These are phyloP conservation scores for Solanum appendiculatum DNA, from an alignment of 257 asterid genomes.

Conservation along the genomic window DNA sequence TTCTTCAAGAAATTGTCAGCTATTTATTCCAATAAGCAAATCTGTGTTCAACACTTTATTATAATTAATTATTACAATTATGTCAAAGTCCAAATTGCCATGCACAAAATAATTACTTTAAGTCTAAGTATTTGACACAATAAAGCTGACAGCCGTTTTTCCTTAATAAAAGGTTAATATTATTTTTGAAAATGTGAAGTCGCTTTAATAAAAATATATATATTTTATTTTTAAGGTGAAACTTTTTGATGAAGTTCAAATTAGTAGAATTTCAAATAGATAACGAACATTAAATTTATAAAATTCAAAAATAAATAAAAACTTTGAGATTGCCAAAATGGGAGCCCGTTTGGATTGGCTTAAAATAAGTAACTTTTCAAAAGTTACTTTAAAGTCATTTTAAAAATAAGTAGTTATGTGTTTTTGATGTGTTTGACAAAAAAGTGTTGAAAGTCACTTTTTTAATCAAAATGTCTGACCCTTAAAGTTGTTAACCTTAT, in stretches of 20 bases:
- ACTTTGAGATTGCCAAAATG: not conserved
- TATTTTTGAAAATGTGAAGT: too few species aligned
- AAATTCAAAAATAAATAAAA: too few species aligned
- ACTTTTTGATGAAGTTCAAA: rapidly evolving
- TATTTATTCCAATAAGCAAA: not conserved
- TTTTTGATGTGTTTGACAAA: too few species aligned
- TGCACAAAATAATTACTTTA: not conserved
- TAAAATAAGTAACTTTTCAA: too few species aligned
- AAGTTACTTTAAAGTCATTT: too few species aligned
- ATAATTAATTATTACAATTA: not conserved
- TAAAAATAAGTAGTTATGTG: too few species aligned
- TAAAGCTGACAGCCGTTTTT: not conserved
- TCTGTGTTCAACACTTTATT: not conserved
- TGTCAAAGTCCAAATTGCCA: not conserved
- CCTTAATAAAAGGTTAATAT: too few species aligned
- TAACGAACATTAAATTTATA: not conserved
- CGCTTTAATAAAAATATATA: too few species aligned
- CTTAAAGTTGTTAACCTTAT: too few species aligned
- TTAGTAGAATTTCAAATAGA: rapidly evolving
- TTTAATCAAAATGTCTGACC: too few species aligned
- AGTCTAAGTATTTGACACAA: not conserved
- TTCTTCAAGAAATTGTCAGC: not conserved
- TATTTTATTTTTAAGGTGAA: not conserved
- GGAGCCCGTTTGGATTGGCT: too few species aligned
- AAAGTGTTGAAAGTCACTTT: too few species aligned